Conservation (phyloP, 208 protist species). For the Novymonas esmeraldas region DNA sequence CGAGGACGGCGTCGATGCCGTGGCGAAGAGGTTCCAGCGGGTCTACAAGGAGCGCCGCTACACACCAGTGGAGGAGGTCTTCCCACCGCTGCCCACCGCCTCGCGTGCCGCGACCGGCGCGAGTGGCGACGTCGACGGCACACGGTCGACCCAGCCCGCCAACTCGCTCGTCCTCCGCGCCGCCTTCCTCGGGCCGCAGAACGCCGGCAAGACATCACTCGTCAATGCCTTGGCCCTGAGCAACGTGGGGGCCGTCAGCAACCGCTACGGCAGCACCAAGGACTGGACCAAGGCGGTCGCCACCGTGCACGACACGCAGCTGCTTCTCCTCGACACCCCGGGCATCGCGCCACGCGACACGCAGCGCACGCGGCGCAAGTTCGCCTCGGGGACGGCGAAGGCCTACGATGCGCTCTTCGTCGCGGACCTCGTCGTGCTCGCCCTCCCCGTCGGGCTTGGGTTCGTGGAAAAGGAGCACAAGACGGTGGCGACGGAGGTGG, state of each 20-base stretch:
- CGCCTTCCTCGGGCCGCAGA: constrained; percentile 82
- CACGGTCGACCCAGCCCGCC: constrained; percentile 41
- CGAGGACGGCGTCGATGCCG: constrained; percentile 62
- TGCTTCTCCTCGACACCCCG: constrained; percentile 89
- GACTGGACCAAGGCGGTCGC: constrained; percentile 84
- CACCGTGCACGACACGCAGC: constrained; percentile 88
- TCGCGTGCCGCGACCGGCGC: neutral
- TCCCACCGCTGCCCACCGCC: constrained; percentile 54
- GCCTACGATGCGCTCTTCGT: constrained; percentile 88
- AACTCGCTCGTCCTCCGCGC: constrained; percentile 56
- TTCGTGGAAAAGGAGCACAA: constrained; percentile 89
- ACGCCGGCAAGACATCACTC: constrained; percentile 90
- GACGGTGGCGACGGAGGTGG: constrained; percentile 67
- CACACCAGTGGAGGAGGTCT: constrained; percentile 83
- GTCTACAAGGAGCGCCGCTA: constrained; percentile 86
- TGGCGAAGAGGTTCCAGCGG: constrained; percentile 76
- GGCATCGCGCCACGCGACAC: constrained; percentile 53
- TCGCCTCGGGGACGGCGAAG: constrained; percentile 50
- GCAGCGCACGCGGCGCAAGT: constrained; percentile 53
- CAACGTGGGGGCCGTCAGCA: constrained; percentile 86
- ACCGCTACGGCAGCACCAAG: constrained; percentile 74
- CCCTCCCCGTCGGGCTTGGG: constrained; percentile 78
- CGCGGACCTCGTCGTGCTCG: constrained; percentile 80
- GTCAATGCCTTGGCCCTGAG: constrained; percentile 86
- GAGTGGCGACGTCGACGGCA: constrained; percentile 7